phyloP scores from a whole-genome alignment of 306 rosid species.

The Datisca glomerata region DNA sequence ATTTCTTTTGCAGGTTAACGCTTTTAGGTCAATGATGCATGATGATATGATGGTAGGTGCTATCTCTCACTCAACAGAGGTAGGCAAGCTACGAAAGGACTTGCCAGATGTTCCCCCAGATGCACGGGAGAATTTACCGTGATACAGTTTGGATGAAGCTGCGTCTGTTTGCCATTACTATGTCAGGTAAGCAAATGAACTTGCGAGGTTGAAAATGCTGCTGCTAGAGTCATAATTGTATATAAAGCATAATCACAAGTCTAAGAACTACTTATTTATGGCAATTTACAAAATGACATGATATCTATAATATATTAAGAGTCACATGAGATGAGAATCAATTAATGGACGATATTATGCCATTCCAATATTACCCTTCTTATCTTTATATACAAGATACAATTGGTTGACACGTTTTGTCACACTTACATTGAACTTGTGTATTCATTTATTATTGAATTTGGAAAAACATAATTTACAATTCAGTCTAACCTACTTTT shows the following conservation, averaged over 20 bases:
- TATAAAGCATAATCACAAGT: background rate
- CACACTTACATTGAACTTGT: background rate
- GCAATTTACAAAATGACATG: too few relatives aligned
- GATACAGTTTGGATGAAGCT: slow-evolving; percentile 85
- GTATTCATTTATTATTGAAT: too few relatives aligned
- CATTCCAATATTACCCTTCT: too few relatives aligned
- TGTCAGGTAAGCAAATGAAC: slow-evolving; percentile 49
- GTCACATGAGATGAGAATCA: too few relatives aligned
- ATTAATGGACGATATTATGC: too few relatives aligned
- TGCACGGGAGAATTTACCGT: slow-evolving; percentile 64
- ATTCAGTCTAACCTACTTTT: too few relatives aligned
- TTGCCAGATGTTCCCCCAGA: slow-evolving; percentile 83
- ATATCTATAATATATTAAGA: too few relatives aligned
- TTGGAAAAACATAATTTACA: too few relatives aligned
- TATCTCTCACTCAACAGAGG: slow-evolving; percentile 92
- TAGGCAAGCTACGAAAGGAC: slow-evolving; percentile 83
- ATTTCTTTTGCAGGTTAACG: slow-evolving; percentile 73
- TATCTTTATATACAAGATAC: too few relatives aligned
- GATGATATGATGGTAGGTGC: slow-evolving; percentile 97
- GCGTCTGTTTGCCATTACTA: slow-evolving; percentile 77
- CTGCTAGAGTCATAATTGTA: background rate
- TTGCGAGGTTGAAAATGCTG: too few relatives aligned
- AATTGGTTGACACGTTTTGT: too few relatives aligned
- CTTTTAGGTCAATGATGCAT: slow-evolving; percentile 86
- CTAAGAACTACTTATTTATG: too few relatives aligned